These are phyloP conservation scores for Heterobasidion parviporum DNA, from an alignment of 1,284 basidiomycete species.

Conservation along the genomic window DNA sequence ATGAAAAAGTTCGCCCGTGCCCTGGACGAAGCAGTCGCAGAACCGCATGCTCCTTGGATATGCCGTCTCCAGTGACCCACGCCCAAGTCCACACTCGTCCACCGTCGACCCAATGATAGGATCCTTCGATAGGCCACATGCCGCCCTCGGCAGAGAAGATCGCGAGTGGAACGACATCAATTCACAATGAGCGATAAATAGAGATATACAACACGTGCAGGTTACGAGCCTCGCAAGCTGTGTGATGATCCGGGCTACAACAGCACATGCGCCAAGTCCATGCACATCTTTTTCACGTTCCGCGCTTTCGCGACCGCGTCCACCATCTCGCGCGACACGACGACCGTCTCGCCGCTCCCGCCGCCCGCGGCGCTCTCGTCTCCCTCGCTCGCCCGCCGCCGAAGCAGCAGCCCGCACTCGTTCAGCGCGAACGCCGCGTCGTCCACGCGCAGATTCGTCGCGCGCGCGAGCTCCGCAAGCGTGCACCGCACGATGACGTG, in stretches of 20 bases:
- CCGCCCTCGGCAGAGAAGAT: too few species aligned
- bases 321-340: conserved; percentile 66
- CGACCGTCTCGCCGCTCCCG: conserved; percentile 33
- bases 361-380: conserved; percentile 16
- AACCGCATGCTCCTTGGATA: too few species aligned
- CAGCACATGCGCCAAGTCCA: conserved; percentile 47
- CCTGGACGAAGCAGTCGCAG: too few species aligned
- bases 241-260: conserved; percentile 12
- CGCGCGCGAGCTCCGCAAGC: conserved; percentile 64
- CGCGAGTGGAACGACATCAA: too few species aligned
- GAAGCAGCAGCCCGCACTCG: conserved; percentile 72
- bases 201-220: too few species aligned
- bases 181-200: too few species aligned
- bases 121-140: too few species aligned
- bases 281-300: conserved; percentile 56
- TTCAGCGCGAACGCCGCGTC: conserved; percentile 85
- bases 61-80: too few species aligned
- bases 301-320: conserved; percentile 58
- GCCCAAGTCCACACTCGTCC: too few species aligned
- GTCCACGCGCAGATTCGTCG: conserved; percentile 77
- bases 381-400: conserved; percentile 12
- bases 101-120: too few species aligned
- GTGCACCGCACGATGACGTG: conserved; percentile 61
- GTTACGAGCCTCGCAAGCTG: too few species aligned
- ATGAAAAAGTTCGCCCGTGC: too few species aligned